These are phyloP conservation scores for Colletotrichum spinosum DNA, from an alignment of 2,329 filamentous ascomycete species.

Conservation along the genomic window DNA sequence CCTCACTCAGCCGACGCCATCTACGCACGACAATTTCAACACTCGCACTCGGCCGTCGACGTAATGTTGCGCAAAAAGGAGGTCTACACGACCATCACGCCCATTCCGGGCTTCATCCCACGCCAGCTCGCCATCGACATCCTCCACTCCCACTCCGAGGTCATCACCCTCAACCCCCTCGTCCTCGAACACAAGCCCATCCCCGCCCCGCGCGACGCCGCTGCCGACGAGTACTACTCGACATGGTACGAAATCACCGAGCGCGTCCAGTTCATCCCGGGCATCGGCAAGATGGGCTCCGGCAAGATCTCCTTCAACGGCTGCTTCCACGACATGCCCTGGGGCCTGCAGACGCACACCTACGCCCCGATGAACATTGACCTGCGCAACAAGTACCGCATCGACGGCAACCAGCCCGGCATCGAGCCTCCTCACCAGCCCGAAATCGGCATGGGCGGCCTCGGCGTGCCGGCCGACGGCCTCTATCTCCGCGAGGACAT, in stretches of 20 bases:
- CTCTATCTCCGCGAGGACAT: constrained; percentile 78
- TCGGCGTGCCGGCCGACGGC: constrained; percentile 72
- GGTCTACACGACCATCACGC: constrained; percentile 75
- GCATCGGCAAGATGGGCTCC: constrained; percentile 72
- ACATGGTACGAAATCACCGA: constrained; percentile 81
- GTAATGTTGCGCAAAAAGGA: constrained; percentile 72
- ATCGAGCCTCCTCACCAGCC: constrained; percentile 69
- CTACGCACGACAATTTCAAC: background rate
- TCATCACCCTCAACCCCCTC: constrained; percentile 78
- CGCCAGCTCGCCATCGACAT: constrained; percentile 79
- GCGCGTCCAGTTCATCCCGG: constrained; percentile 75
- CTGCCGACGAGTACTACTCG: constrained; percentile 77
- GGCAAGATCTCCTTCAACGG: constrained; percentile 76
- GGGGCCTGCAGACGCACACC: constrained; percentile 78
- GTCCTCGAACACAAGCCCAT: constrained; percentile 73
- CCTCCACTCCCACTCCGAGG: constrained; percentile 76
- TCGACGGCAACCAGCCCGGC: constrained; percentile 76
- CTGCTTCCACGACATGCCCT: constrained; percentile 79
- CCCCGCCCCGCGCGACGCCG: constrained; percentile 74
- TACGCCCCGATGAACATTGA: constrained; percentile 77
- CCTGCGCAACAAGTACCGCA: constrained; percentile 75
- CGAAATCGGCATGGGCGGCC: constrained; percentile 69
- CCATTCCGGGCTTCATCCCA: constrained; percentile 76
- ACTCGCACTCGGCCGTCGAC: background rate
- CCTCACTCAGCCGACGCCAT: background rate